Evolutionary conservation across 148 eudicot genomes (phyloP).

Genomic region (Heliosperma pusillum): DNA sequence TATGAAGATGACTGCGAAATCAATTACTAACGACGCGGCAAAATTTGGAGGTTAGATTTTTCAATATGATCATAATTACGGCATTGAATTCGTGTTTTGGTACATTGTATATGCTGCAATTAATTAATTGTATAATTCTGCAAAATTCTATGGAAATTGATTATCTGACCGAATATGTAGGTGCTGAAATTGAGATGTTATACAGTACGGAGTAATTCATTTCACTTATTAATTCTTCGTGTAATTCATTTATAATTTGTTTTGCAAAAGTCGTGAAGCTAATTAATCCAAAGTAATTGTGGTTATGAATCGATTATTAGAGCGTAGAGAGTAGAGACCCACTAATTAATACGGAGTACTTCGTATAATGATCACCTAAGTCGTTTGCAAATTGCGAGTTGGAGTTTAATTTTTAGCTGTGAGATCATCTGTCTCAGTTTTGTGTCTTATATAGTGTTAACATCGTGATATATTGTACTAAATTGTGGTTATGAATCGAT

Average conservation of each 20-base stretch:
- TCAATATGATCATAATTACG: background rate
- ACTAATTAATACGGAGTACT: background rate
- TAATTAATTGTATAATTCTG: background rate
- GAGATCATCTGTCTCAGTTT: too few species aligned
- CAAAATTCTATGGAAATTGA: constrained; percentile 19
- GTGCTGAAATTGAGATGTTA: constrained; percentile 15
- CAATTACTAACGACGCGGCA: background rate
- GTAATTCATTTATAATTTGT: constrained; percentile 1
- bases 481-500: background rate
- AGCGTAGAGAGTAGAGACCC: background rate
- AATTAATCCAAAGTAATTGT: background rate
- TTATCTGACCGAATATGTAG: constrained; percentile 9
- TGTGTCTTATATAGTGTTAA: too few species aligned
- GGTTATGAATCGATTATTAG: background rate
- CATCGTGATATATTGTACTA: too few species aligned
- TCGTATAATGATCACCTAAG: background rate
- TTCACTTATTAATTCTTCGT: background rate
- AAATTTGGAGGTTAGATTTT: background rate
- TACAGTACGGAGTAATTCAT: background rate
- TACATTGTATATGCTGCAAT: constrained; percentile 8
- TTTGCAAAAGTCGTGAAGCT: background rate
- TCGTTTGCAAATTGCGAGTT: too few species aligned
- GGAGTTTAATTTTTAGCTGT: too few species aligned
- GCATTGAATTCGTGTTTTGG: constrained; percentile 6
- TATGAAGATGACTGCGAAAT: constrained; percentile 2